phyloP scores from a whole-genome alignment of 2,329 filamentous ascomycete genomes.

The Aschersonia sp. region DNA sequence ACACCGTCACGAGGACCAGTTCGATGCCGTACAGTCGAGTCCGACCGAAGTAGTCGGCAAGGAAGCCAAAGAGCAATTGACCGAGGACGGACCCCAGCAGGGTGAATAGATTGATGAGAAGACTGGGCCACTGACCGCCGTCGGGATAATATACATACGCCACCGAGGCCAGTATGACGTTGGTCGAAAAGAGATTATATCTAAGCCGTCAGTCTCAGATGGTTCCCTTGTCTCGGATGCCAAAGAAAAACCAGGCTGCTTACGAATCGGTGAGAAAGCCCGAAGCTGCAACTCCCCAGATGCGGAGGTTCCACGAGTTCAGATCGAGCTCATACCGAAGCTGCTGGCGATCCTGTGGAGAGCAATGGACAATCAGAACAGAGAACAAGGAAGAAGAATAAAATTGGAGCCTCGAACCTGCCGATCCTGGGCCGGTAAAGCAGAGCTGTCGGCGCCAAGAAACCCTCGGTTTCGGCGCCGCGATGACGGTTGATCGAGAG shows the following conservation, averaged over 20 bases:
- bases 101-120: slow-evolving; percentile 37
- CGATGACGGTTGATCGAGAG: slow-evolving; percentile 12
- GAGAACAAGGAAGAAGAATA: no score
- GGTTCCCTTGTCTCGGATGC: background rate
- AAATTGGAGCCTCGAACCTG: slow-evolving; percentile 21
- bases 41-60: slow-evolving; percentile 39
- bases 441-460: slow-evolving; percentile 34
- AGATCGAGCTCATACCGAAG: slow-evolving; percentile 37
- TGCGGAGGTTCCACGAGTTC: slow-evolving; percentile 38
- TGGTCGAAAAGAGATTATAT: slow-evolving; percentile 40
- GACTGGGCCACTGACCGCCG: slow-evolving; percentile 26
- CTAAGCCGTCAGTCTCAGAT: slow-evolving; percentile 11
- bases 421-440: slow-evolving; percentile 31
- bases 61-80: slow-evolving; percentile 36
- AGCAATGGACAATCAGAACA: background rate
- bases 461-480: slow-evolving; percentile 32
- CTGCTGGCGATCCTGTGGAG: slow-evolving; percentile 31
- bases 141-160: slow-evolving; percentile 38
- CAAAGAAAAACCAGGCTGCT: slow-evolving; percentile 8
- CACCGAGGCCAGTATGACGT: slow-evolving; percentile 37
- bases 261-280: slow-evolving; percentile 40
- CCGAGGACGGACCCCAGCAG: slow-evolving; percentile 36
- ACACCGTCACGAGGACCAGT: slow-evolving; percentile 39
- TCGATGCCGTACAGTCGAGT: slow-evolving; percentile 42
- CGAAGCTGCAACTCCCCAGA: slow-evolving; percentile 39